These are phyloP conservation scores for Vigna angularis DNA, from an alignment of 306 rosid genomes.

Conservation along the genomic window DNA sequence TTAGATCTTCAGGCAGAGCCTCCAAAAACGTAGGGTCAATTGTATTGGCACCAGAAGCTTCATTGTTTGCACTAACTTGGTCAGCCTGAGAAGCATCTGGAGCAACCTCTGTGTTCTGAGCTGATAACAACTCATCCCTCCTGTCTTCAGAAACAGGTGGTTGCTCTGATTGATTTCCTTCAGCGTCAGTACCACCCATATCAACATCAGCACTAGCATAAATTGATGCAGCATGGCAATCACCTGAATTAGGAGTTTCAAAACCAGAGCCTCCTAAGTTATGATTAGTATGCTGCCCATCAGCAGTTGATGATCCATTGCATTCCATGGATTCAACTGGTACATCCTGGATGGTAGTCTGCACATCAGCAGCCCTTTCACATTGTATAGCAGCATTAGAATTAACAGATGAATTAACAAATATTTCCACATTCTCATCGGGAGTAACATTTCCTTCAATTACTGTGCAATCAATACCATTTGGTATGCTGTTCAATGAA, in stretches of 20 bases:
- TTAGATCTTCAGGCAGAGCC: constrained; percentile 94
- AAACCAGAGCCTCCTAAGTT: constrained; percentile 54
- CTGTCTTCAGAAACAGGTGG: constrained; percentile 57
- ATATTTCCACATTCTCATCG: constrained; percentile 55
- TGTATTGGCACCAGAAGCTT: constrained; percentile 81
- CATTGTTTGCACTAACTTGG: constrained; percentile 64
- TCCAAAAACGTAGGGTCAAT: constrained; percentile 98
- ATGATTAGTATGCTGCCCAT: constrained; percentile 57
- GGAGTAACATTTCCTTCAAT: constrained; percentile 62
- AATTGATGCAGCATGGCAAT: constrained; percentile 56
- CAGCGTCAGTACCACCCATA: constrained; percentile 73
- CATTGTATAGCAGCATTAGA: constrained; percentile 52
- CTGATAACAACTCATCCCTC: constrained; percentile 61
- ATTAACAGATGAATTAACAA: constrained; percentile 50
- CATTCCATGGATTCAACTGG: constrained; percentile 57
- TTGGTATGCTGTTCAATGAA: constrained; percentile 57
- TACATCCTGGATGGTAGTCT: constrained; percentile 53
- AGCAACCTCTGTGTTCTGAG: constrained; percentile 61
- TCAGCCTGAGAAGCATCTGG: constrained; percentile 62
- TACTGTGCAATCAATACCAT: constrained; percentile 65
- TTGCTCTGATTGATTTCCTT: constrained; percentile 61
- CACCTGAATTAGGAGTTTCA: constrained; percentile 55
- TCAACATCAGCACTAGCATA: constrained; percentile 72
- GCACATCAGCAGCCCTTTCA: constrained; percentile 55
- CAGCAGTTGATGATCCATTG: constrained; percentile 61